Evolutionary conservation across 768 basidiomycete genomes (phyloP).

Genomic region (Leccinellum albellum): DNA sequence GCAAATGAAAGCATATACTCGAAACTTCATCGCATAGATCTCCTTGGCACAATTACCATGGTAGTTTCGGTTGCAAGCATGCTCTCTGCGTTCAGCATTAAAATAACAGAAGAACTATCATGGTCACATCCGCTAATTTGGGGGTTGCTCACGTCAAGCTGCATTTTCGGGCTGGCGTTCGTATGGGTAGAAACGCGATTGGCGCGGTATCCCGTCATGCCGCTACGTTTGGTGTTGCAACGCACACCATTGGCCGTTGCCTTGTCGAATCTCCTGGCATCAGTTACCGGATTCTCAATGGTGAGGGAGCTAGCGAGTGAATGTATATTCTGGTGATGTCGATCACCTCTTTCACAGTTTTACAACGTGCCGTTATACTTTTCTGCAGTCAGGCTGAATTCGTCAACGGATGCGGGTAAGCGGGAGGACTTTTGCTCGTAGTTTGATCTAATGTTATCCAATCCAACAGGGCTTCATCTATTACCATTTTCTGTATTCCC

Average conservation of each 20-base stretch:
- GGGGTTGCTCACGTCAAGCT: neutral
- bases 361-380: neutral
- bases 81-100: neutral
- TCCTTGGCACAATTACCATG: neutral
- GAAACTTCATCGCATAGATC: too few relatives aligned
- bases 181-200: too few relatives aligned
- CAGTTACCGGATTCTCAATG: neutral
- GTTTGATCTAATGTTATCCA: neutral
- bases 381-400: neutral
- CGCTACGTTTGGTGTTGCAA: too few relatives aligned
- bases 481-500: neutral
- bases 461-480: neutral
- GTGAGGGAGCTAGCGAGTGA: neutral
- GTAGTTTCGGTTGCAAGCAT: neutral
- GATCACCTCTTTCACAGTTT: neutral
- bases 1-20: neutral
- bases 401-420: neutral
- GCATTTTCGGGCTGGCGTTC: neutral
- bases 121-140: neutral
- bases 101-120: neutral
- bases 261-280: neutral
- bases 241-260: neutral
- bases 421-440: neutral
- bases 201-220: too few relatives aligned
- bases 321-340: too few relatives aligned